Evolutionary conservation across 2,329 filamentous ascomycete species (phyloP).

Genomic region (Elsinoe batatas): DNA sequence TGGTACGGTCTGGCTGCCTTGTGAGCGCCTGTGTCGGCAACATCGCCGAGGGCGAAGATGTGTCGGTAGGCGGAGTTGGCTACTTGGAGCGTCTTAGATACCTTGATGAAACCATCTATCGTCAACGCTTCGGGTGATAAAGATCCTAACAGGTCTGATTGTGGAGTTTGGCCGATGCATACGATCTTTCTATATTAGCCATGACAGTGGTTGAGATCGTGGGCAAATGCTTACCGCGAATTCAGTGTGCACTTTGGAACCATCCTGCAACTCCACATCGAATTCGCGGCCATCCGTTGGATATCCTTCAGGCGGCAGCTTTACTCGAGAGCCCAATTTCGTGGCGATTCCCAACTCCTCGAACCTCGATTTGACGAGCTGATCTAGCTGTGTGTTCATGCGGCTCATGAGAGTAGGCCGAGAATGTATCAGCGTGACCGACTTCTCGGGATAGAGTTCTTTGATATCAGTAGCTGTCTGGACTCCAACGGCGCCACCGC

Average conservation of each 20-base stretch:
- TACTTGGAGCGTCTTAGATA: conserved; percentile 50
- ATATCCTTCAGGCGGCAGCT: conserved; percentile 20
- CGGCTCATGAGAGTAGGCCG: conserved; percentile 43
- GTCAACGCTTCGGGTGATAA: conserved; percentile 30
- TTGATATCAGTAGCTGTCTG: conserved; percentile 53
- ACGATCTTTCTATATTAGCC: conserved; percentile 36
- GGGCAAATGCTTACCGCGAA: conserved; percentile 33
- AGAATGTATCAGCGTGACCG: conserved; percentile 50
- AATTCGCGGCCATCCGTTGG: conserved; percentile 18
- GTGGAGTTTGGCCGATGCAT: conserved; percentile 51
- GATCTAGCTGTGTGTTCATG: conserved; percentile 36
- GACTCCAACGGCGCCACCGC: conserved; percentile 53
- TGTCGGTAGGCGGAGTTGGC: conserved; percentile 38
- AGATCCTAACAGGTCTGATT: conserved; percentile 39
- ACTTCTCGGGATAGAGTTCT: conserved; percentile 45
- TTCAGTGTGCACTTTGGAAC: conserved; percentile 39
- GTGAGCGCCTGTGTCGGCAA: conserved; percentile 44
- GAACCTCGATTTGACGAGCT: conserved; percentile 33
- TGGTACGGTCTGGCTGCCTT: conserved; percentile 42
- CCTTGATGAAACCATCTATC: conserved; percentile 26
- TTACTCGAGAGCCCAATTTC: conserved; percentile 34
- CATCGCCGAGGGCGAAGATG: conserved; percentile 56
- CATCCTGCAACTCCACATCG: conserved; percentile 37
- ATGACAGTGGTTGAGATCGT: not conserved
- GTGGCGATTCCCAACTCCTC: conserved; percentile 40